Base-by-base conservation (phyloP, 1,139 yeast species). In the Taphrina populina region DNA sequence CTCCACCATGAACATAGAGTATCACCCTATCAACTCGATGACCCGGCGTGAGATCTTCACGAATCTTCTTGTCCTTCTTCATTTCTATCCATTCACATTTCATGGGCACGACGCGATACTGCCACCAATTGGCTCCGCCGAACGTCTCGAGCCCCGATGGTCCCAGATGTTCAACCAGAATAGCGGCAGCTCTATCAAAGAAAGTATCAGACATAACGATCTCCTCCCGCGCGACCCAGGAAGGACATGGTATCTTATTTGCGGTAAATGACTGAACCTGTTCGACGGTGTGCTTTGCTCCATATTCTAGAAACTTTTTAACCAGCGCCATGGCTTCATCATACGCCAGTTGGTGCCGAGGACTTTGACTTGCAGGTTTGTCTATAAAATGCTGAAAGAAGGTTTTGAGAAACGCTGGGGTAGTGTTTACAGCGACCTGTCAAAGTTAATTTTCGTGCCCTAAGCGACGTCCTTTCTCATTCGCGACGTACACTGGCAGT, bases 1-100 rank as follows among this genome's bases (percentile, higher is more conserved):
- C 62, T 13, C 64, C 64, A n/a, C 64, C 64, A 32, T 62, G 64
- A 7, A 56, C 57, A 45, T 57, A 61, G 15, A 62, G 52, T 2
- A 62, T 52, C 29, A 62, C 62, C 8, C 55, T 44, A 21, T 60
- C 60, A 4, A 41, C 41, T 21, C n/a, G 11, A 2, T 45, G 40
- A 2, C 41, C 33, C 6, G 41, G 24, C 11, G 34, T 21, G 11
- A 35, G 41, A 4, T 32, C 29, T 15, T 29, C 34, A 7, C 56
- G 56, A 11, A 29, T 19, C 15, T 20, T 19, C 19, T 34, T 35
- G 35, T 52, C 56, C 35, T 43, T 33, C 36, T 52, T 52, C 56
- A 52, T 52, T 49, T 52, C 56, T 20, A 52, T 52, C 56, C 56
- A 52, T 29, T 52, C 56, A 27, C 49, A 41, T n/a, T 26, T 43